A percentile compares a stretch with the other conserved stretches of the same genome.
These are phyloP conservation scores for Pisolithus orientalis DNA, from an alignment of 768 basidiomycete species.

Conservation along the genomic window DNA sequence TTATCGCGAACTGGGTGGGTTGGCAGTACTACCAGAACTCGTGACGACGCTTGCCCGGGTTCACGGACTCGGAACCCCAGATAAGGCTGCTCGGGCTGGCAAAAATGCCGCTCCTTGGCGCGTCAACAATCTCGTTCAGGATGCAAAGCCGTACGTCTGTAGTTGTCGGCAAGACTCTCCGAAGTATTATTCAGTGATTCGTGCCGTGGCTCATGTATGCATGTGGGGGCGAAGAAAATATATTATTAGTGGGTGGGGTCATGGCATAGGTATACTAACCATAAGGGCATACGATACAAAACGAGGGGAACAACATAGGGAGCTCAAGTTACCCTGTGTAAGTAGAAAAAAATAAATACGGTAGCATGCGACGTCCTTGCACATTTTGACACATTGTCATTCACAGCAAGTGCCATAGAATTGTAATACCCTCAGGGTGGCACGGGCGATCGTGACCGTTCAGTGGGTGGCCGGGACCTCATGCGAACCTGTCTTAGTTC, in stretches of 20 bases:
- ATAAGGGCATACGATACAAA: not conserved
- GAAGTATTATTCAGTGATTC: too few species aligned
- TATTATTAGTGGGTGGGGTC: too few species aligned
- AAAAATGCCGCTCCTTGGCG: too few species aligned
- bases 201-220: too few species aligned
- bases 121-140: too few species aligned
- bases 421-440: slow-evolving; percentile 25
- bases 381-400: slow-evolving; percentile 7
- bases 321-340: not conserved
- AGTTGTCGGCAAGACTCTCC: too few species aligned
- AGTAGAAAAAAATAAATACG: slow-evolving; percentile 10
- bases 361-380: slow-evolving; percentile 1
- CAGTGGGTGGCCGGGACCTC: slow-evolving; percentile 41
- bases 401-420: slow-evolving; percentile 7
- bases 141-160: too few species aligned
- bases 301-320: slow-evolving; percentile 3
- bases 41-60: slow-evolving; percentile 28
- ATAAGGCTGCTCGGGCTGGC: too few species aligned
- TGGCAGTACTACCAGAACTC: slow-evolving; percentile 97
- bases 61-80: not conserved
- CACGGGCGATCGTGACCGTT: slow-evolving; percentile 34
- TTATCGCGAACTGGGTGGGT: slow-evolving; percentile 97
- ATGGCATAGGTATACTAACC: slow-evolving; percentile 1
- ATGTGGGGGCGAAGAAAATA: too few species aligned
- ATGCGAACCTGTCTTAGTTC: slow-evolving; percentile 48